Conservation (phyloP, 352 stramenopile genomes). For the Phytophthora pinifolia region DNA sequence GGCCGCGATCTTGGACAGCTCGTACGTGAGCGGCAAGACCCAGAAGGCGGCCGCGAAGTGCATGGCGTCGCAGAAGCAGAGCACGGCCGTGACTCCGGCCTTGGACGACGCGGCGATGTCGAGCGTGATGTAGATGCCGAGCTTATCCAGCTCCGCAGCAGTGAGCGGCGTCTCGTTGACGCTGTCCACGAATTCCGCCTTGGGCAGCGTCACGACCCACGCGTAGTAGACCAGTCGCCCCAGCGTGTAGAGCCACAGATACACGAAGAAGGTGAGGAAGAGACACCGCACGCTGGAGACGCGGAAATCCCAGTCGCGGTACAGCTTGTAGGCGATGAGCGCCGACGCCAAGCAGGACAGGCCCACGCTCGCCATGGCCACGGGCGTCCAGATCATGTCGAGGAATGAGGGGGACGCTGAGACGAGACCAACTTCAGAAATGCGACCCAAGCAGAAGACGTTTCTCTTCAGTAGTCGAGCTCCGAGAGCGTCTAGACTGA, state of each 20-base stretch:
- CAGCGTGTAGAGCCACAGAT: conserved; percentile 32
- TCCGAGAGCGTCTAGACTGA: too few species aligned
- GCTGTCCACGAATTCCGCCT: conserved; percentile 13
- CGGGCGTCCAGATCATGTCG: conserved; percentile 37
- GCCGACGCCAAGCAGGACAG: conserved; percentile 24
- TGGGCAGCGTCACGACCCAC: conserved; percentile 26
- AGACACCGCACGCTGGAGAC: conserved; percentile 38
- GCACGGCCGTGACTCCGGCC: conserved; percentile 20
- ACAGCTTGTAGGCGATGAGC: conserved; percentile 32
- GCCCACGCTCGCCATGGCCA: conserved; percentile 19
- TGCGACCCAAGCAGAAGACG: background rate
- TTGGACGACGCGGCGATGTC: conserved; percentile 19
- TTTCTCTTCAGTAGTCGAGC: too few species aligned
- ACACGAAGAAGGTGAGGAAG: conserved; percentile 44
- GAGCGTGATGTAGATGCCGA: conserved; percentile 34
- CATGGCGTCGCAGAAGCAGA: conserved; percentile 35
- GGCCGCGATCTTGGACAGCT: conserved; percentile 41
- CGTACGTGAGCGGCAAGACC: conserved; percentile 42
- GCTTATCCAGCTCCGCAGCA: conserved; percentile 26
- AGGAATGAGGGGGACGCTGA: background rate
- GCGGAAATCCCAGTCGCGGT: conserved; percentile 37
- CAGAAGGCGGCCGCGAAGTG: conserved; percentile 40
- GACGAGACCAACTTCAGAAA: conserved; percentile 1
- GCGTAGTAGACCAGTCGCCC: conserved; percentile 19
- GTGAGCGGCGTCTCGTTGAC: conserved; percentile 19